phyloP scores from a whole-genome alignment of 1,284 basidiomycete species.

The Austroboletus olivaceoglutinosus region DNA sequence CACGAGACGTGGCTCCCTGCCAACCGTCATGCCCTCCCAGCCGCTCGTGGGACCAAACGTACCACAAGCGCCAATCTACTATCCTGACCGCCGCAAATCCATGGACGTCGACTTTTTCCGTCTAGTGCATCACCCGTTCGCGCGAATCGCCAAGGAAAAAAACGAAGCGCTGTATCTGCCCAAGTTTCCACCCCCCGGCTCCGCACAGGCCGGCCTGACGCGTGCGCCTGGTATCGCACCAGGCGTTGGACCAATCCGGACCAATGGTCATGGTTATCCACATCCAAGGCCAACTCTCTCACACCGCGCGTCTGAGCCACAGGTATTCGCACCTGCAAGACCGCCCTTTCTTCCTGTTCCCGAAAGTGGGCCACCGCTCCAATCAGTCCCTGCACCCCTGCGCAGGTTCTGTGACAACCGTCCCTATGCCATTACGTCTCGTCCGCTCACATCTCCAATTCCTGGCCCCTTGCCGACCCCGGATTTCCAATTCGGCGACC shows the following conservation, averaged over 20 bases:
- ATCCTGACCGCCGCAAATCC: slow-evolving; percentile 51
- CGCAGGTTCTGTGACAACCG: slow-evolving; percentile 45
- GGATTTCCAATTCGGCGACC: slow-evolving; percentile 65
- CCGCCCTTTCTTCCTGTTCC: slow-evolving; percentile 32
- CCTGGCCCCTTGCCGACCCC: slow-evolving; percentile 70
- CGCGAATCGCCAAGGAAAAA: slow-evolving; percentile 53
- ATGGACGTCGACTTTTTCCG: slow-evolving; percentile 60
- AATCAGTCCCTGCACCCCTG: slow-evolving; percentile 6
- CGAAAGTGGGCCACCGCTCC: slow-evolving; percentile 17
- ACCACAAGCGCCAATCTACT: slow-evolving; percentile 15
- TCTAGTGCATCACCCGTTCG: slow-evolving; percentile 63
- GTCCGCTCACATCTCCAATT: slow-evolving; percentile 51
- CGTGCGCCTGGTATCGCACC: slow-evolving; percentile 19
- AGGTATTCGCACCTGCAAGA: slow-evolving; percentile 32
- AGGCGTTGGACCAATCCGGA: slow-evolving; percentile 24
- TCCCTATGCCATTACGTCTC: slow-evolving; percentile 47
- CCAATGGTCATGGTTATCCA: slow-evolving; percentile 21
- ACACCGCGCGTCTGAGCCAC: slow-evolving; percentile 47
- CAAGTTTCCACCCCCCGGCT: slow-evolving; percentile 33
- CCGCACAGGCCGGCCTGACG: slow-evolving; percentile 26
- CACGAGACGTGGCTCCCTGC: slow-evolving; percentile 49
- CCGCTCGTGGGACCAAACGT: slow-evolving; percentile 34
- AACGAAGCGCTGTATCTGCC: slow-evolving; percentile 48
- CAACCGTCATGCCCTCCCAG: slow-evolving; percentile 39
- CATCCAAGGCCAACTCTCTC: slow-evolving; percentile 34